Conservation (phyloP, 1,139 yeast species). For the Debaryomyces nepalensis region DNA sequence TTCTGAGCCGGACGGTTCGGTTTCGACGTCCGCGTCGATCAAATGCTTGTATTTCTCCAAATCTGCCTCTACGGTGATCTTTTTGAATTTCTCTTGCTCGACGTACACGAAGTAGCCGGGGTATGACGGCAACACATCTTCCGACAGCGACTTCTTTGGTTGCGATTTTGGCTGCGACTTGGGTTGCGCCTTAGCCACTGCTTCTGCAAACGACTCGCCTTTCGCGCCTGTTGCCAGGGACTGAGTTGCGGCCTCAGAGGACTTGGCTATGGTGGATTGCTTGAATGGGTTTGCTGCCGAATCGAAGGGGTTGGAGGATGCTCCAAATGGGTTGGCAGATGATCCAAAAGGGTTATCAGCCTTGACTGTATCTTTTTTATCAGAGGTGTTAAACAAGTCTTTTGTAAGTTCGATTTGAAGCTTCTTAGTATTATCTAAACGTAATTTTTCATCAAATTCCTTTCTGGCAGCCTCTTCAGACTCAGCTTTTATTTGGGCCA, state of each 20-base stretch:
- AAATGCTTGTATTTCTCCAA: conserved; percentile 53
- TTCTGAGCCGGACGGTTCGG: conserved; percentile 8
- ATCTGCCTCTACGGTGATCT: conserved; percentile 39
- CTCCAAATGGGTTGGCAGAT: conserved; percentile 30
- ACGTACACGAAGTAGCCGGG: conserved; percentile 72
- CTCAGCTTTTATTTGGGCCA: conserved; percentile 44
- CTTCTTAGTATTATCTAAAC: conserved; percentile 45
- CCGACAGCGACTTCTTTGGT: conserved; percentile 12
- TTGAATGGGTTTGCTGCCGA: conserved; percentile 16
- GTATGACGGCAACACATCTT: conserved; percentile 47
- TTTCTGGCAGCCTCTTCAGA: conserved; percentile 39
- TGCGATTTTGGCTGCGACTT: conserved; percentile 21
- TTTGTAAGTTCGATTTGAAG: conserved; percentile 49
- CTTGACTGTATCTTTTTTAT: conserved; percentile 19
- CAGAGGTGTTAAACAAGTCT: conserved; percentile 39
- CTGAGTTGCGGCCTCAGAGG: conserved; percentile 14
- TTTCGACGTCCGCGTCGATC: conserved; percentile 38
- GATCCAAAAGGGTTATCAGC: conserved; percentile 36
- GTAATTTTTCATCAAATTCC: conserved; percentile 46
- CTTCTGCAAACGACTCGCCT: conserved; percentile 31
- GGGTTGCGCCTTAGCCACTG: conserved; percentile 25
- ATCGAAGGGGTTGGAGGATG: conserved; percentile 39
- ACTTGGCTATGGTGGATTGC: conserved; percentile 13
- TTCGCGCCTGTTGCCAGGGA: conserved; percentile 6
- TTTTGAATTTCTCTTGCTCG: conserved; percentile 63